Percentiles rank a stretch among this genome's conserved stretches.
phyloP scores from a whole-genome alignment of 176 grass and related monocot genomes.

The Poa annua region DNA sequence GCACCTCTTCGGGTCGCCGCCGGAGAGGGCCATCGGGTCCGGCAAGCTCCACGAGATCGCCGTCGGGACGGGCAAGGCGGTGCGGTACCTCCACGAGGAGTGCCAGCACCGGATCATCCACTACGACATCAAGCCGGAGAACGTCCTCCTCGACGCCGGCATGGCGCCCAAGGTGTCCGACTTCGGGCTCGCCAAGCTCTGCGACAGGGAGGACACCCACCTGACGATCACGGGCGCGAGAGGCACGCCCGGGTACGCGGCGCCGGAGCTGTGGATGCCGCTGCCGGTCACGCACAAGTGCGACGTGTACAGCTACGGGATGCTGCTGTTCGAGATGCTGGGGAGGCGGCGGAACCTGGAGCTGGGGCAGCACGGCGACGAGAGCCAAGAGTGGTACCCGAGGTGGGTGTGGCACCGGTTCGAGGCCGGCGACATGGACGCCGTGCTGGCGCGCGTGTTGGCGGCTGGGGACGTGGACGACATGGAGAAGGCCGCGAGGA shows the following conservation, averaged over 20 bases:
- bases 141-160: too few relatives aligned
- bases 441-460: too few relatives aligned
- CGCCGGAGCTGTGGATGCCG: constrained; percentile 76
- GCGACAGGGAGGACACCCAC: too few relatives aligned
- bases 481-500: background rate
- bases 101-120: too few relatives aligned
- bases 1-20: too few relatives aligned
- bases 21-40: too few relatives aligned
- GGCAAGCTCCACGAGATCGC: constrained; percentile 52
- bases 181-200: too few relatives aligned
- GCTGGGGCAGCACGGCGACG: constrained; percentile 33
- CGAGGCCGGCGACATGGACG: constrained; percentile 31
- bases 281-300: constrained; percentile 64
- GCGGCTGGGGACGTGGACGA: too few relatives aligned
- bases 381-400: constrained; percentile 80
- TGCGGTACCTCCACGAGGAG: background rate
- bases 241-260: constrained; percentile 67
- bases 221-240: background rate
- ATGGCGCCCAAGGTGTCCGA: too few relatives aligned
- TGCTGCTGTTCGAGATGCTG: constrained; percentile 69
- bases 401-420: constrained; percentile 63
- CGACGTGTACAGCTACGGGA: constrained; percentile 80
- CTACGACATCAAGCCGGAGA: too few relatives aligned
- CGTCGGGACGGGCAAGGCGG: constrained; percentile 52
- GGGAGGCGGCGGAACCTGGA: constrained; percentile 67